These are phyloP conservation scores for Phalaenopsis hybrid DNA, from an alignment of 116 monocot species.

Conservation along the genomic window DNA sequence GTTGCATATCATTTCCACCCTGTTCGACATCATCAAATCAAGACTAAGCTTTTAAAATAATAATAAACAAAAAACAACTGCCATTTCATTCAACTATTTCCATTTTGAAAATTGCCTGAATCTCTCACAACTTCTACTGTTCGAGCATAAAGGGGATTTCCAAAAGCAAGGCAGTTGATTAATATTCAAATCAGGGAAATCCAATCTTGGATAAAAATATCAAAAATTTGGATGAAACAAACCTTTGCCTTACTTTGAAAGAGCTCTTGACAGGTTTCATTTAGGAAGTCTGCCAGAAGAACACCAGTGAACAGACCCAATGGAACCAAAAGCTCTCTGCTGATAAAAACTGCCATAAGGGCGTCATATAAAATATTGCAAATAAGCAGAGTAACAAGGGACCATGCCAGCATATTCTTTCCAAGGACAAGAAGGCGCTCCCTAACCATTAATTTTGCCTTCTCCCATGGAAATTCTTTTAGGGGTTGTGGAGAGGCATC, in stretches of 20 bases:
- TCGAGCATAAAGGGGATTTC: too few relatives aligned
- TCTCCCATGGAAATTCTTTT: conserved; percentile 25
- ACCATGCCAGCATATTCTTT: conserved; percentile 13
- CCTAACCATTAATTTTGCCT: conserved; percentile 14
- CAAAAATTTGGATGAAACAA: neutral
- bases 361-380: conserved; percentile 11
- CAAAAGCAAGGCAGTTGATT: neutral
- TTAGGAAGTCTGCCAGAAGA: conserved; percentile 14
- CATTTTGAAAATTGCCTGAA: neutral
- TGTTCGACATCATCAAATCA: conserved; percentile 5
- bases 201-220: neutral
- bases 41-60: neutral
- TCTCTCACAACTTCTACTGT: too few relatives aligned
- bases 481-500: neutral
- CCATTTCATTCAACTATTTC: neutral
- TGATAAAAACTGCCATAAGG: conserved; percentile 8
- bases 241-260: conserved; percentile 11
- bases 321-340: conserved; percentile 22
- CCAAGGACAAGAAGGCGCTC: conserved; percentile 11
- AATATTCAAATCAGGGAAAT: neutral
- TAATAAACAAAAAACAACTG: too few relatives aligned
- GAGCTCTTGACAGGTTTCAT: conserved; percentile 12
- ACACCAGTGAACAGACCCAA: conserved; percentile 22
- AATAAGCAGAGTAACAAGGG: conserved; percentile 8
- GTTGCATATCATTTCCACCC: neutral